Evolutionary conservation across 2,329 filamentous ascomycete genomes (phyloP).

Genomic region (Microcyclosporella mali): DNA sequence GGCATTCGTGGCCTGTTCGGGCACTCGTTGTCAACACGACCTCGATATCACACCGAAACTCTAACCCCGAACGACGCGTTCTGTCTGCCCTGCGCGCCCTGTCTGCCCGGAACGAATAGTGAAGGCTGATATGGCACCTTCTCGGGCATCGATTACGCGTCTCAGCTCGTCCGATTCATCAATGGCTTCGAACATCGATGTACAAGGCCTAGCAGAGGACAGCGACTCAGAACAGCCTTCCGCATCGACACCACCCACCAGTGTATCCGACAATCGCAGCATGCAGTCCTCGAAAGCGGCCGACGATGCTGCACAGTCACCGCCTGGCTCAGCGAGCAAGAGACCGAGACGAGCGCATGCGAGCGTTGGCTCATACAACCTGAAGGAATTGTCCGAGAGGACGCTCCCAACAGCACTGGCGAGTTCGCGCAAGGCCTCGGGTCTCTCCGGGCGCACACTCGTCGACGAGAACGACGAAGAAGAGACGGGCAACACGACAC

Average conservation of each 20-base stretch:
- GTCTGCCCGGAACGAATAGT: too few relatives aligned
- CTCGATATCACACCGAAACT: too few relatives aligned
- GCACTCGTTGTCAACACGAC: too few relatives aligned
- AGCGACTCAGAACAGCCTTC: slow-evolving; percentile 43
- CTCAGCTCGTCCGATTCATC: slow-evolving; percentile 39
- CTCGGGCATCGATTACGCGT: slow-evolving; percentile 24
- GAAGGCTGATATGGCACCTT: slow-evolving; percentile 4
- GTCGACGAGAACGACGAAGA: slow-evolving; percentile 22
- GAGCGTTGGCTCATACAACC: slow-evolving; percentile 57
- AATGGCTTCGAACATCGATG: slow-evolving; percentile 38
- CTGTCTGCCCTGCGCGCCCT: too few relatives aligned
- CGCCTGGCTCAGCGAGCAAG: slow-evolving; percentile 19
- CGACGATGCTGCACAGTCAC: slow-evolving; percentile 19
- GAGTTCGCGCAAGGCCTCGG: slow-evolving; percentile 41
- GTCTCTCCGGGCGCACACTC: slow-evolving; percentile 31
- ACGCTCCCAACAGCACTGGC: slow-evolving; percentile 11
- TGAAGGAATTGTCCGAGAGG: slow-evolving; percentile 27
- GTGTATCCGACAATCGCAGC: slow-evolving; percentile 57
- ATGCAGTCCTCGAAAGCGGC: slow-evolving; percentile 35
- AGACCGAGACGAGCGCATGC: slow-evolving; percentile 52
- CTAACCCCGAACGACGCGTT: too few relatives aligned
- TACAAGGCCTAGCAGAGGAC: slow-evolving; percentile 28
- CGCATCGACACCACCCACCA: slow-evolving; percentile 61
- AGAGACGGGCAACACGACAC: slow-evolving; percentile 19
- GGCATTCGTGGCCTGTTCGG: too few relatives aligned